Base-by-base conservation (phyloP, 2,329 filamentous ascomycete species). In the Penicillium occitanis region DNA sequence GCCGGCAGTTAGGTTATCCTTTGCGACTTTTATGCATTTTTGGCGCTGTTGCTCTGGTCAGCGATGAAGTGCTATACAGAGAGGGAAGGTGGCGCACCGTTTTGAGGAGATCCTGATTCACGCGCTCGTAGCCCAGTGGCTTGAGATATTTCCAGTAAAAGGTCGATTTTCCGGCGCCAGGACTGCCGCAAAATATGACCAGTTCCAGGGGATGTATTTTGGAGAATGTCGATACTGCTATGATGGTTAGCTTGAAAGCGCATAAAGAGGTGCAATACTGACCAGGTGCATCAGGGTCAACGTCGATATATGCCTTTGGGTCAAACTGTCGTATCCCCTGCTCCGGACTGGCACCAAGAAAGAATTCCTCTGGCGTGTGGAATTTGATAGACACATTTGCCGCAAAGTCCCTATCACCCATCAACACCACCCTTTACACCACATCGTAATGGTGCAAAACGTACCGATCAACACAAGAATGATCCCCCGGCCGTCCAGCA, bases 101-200 rank as follows among this genome's bases (percentile, higher is more conserved):
- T 78, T 96, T 97, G 57, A 97, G 83, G 1, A 85, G 86, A 77
- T 98, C 95, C 80, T 98, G 95, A 72, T 98, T 99, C 35, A 97
- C 87, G 58, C 95, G 87, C 74, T 88, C 86, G 75, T 96, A 98
- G 3, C 89, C 91, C 33, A 95, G 79, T 28, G 91, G 90, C 74
- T 93, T 84, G 42, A 98, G 81, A 69, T 91, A 81, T 68, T 85
- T 88, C 87, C 90, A 92, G 79, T 90, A 97, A 73, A 95, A 97
- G 0, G 92, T 94, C 46, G 92, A 96, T 78, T 99, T 98, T 19
- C 95, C 95, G 2, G 92, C 88, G 1, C 91, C 93, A 0, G 95
- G 95, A 58, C 91, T 92, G 1, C 95, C 95, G 73, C 91, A 94
- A 75, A 96, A 92, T 7, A 98, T 78, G 28, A 98, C 86, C 14